These are phyloP conservation scores for Nadsonia starkeyi-henricii DNA, from an alignment of 1,139 yeast genomes.

Conservation along the genomic window DNA sequence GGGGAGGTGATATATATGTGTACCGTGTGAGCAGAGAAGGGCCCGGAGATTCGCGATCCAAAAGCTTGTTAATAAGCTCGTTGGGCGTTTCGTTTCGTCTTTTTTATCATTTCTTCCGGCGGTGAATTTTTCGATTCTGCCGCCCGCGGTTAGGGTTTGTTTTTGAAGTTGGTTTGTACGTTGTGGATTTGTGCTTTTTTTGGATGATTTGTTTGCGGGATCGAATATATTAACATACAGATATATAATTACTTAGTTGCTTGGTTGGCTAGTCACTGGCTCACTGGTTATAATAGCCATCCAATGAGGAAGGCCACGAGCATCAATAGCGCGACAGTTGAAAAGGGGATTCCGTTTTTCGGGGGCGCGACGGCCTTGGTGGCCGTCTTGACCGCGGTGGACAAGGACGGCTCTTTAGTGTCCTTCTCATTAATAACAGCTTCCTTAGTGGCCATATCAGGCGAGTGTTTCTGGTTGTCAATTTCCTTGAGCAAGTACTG, in stretches of 20 bases:
- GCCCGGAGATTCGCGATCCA: no score
- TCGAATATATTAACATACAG: conserved; percentile 1
- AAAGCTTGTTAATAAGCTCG: no score
- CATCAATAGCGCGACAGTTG: conserved; percentile 37
- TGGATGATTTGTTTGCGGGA: no score
- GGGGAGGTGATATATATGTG: background rate
- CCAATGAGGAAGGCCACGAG: conserved; percentile 46
- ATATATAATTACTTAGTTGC: background rate
- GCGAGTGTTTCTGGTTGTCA: conserved; percentile 4
- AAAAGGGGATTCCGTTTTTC: conserved; percentile 36
- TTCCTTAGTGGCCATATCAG: no score
- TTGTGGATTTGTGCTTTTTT: no score
- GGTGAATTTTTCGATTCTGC: no score
- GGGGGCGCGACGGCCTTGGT: conserved; percentile 5
- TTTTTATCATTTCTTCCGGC: no score
- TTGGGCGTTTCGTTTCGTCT: no score
- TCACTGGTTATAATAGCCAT: no score
- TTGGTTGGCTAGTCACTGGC: conserved; percentile 1
- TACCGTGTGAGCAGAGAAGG: no score
- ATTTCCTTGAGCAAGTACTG: background rate
- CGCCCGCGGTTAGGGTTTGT: no score
- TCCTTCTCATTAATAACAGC: no score
- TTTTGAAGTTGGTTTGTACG: background rate
- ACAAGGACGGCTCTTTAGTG: conserved; percentile 1
- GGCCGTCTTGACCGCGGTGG: conserved; percentile 4